Conservation (phyloP, 139 green algal species). For the Tetratostichococcus sp. region DNA sequence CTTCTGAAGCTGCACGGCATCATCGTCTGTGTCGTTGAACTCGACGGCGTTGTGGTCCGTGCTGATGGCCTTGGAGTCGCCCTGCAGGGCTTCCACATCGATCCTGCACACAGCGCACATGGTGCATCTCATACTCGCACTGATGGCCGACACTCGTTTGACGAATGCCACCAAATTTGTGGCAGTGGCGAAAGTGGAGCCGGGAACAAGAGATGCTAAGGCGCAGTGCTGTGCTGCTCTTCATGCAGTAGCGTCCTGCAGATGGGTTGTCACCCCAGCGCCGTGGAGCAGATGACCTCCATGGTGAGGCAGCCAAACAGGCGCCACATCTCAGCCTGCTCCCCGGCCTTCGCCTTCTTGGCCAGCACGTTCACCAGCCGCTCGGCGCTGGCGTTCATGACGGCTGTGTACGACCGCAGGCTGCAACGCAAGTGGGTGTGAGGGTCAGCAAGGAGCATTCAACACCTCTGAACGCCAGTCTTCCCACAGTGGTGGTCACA, state of each 20-base stretch:
- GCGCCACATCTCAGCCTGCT: slow-evolving; percentile 1
- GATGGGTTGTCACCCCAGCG: slow-evolving; percentile 7
- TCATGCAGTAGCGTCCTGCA: too few species aligned
- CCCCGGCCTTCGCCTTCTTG: not conserved
- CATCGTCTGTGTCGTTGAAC: not conserved
- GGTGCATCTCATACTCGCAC: too few species aligned
- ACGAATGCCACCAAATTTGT: too few species aligned
- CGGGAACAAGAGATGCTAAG: too few species aligned
- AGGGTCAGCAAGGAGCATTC: too few species aligned
- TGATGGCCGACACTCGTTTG: too few species aligned
- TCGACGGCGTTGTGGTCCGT: not conserved
- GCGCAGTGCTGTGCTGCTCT: too few species aligned
- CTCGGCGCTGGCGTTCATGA: slow-evolving; percentile 3
- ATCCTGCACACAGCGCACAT: not conserved
- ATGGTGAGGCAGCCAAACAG: slow-evolving; percentile 1
- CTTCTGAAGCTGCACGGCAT: not conserved
- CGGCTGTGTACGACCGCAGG: not conserved
- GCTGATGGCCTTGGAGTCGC: not conserved
- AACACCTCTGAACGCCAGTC: too few species aligned
- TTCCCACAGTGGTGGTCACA: too few species aligned
- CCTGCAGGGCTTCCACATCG: not conserved
- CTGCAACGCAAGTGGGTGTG: too few species aligned
- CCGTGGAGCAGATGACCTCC: not conserved
- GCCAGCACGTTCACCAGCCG: not conserved
- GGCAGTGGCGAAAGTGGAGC: too few species aligned